phyloP scores from a whole-genome alignment of 306 rosid genomes.

The Pueraria montana region DNA sequence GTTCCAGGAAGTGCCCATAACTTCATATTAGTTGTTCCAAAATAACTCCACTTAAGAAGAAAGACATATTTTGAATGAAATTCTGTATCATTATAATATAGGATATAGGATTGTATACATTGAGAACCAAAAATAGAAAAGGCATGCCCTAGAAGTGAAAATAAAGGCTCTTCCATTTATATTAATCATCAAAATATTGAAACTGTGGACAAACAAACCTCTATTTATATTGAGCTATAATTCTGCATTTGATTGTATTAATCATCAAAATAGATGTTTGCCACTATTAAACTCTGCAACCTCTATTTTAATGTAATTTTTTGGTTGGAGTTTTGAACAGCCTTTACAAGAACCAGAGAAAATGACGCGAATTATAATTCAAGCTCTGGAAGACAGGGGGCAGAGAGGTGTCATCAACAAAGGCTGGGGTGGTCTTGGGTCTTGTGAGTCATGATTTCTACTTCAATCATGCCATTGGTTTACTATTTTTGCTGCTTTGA shows the following conservation, averaged over 20 bases:
- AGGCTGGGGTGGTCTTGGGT: slow-evolving; percentile 98
- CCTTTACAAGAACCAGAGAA: slow-evolving; percentile 81
- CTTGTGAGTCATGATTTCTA: slow-evolving; percentile 70
- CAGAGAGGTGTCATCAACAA: slow-evolving; percentile 93
- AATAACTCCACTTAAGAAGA: slow-evolving; percentile 15
- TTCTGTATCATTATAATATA: slow-evolving; percentile 24
- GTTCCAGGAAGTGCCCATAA: background rate
- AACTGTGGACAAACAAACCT: slow-evolving; percentile 17
- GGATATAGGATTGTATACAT: slow-evolving; percentile 12
- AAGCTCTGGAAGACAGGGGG: slow-evolving; percentile 81
- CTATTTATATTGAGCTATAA: slow-evolving; percentile 18
- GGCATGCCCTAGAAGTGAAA: slow-evolving; percentile 12
- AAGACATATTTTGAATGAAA: slow-evolving; percentile 23
- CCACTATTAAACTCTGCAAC: slow-evolving; percentile 30
- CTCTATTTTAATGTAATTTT: slow-evolving; percentile 29
- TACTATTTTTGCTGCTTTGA: slow-evolving; percentile 20
- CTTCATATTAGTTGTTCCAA: background rate
- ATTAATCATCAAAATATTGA: no score
- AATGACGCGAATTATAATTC: slow-evolving; percentile 79
- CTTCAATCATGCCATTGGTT: slow-evolving; percentile 41
- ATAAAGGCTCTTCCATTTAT: slow-evolving; percentile 10
- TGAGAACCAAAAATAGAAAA: slow-evolving; percentile 14
- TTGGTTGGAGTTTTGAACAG: slow-evolving; percentile 54
- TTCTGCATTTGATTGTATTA: slow-evolving; percentile 18
- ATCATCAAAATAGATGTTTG: background rate